Percentiles rank a stretch among this genome's conserved stretches.
Conservation (phyloP, 2,329 filamentous ascomycete genomes). For the Diaporthe velutina region DNA sequence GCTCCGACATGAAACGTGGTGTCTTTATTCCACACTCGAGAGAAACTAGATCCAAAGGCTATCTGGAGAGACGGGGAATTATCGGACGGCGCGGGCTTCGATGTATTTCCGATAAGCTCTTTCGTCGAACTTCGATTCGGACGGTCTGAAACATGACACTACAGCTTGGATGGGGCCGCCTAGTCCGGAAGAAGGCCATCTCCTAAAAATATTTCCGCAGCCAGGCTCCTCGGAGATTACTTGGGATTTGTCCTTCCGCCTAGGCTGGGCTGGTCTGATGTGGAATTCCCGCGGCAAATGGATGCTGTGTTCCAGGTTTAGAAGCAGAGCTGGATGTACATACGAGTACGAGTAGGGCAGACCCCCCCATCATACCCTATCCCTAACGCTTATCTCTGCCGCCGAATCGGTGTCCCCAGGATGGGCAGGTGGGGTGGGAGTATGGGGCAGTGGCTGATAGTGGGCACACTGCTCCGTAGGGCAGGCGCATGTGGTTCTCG, state of each 20-base stretch:
- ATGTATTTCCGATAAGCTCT: constrained; percentile 6
- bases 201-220: constrained; percentile 25
- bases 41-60: constrained; percentile 17
- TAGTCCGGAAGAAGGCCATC: background rate
- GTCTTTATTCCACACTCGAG: constrained; percentile 10
- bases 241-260: constrained; percentile 11
- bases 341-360: too few species aligned
- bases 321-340: background rate
- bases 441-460: constrained; percentile 4
- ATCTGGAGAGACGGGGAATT: constrained; percentile 25
- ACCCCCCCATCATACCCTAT: background rate
- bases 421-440: background rate
- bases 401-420: background rate
- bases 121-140: background rate
- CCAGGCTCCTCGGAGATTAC: constrained; percentile 15
- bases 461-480: constrained; percentile 21
- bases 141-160: constrained; percentile 27
- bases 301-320: background rate
- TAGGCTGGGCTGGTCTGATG: background rate
- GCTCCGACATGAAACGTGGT: constrained; percentile 18
- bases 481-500: constrained; percentile 23
- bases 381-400: constrained; percentile 15
- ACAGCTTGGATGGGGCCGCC: background rate
- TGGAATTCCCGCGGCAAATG: constrained; percentile 1
- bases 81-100: constrained; percentile 19